Evolutionary conservation across 192 early-diverging fungal species (phyloP), one percentile per base, ranked within the genome.

Genomic region (Phlyctochytrium planicorne): DNA sequence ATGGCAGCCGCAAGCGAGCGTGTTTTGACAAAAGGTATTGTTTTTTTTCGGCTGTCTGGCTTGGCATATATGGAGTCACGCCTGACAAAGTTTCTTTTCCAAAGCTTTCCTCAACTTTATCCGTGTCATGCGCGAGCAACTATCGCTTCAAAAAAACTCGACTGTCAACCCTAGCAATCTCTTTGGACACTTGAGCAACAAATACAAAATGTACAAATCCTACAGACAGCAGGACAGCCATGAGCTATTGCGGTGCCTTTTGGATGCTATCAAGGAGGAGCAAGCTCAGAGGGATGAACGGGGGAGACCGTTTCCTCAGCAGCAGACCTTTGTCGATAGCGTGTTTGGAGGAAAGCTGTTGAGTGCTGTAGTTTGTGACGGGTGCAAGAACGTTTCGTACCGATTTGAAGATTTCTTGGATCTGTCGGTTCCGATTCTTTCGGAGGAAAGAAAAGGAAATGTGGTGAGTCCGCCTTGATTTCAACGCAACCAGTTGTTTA

Each of bases 211-310:
- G 17, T 91, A 91, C 71, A 74, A 78, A 1, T 72, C 69, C 23
- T 83, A 80, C 67, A 65, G 69, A 20, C 87, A 91, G 68, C 89
- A 91, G 68, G 90, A 91, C 65, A 82, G 82, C 24, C 90, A 91
- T 32, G 90, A 91, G 65, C 73, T 91, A 30, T 76, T 91, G 74
- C 78, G 89, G 3, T 73, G 80, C 55, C 65, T 91, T 10, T 59
- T 91, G 34, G 89, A 88, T 60, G 86, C 76, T 1, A 74, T 91
- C 2, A 66, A 74, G 47, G 74, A 82, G 27, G 90, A 91, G 63
- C 85, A 86, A 34, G 16, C 71, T 2, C 40, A 32, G 24, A 31
- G 63, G 29, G 59, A 53, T 34, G 37, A 53, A 16, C 36, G 23
- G 4, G 62, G 33, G 14, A 3, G 24, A 30, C 47, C 31, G 31